Conservation (phyloP, 2,329 filamentous ascomycete genomes). For the Colletotrichum gigasporum region DNA sequence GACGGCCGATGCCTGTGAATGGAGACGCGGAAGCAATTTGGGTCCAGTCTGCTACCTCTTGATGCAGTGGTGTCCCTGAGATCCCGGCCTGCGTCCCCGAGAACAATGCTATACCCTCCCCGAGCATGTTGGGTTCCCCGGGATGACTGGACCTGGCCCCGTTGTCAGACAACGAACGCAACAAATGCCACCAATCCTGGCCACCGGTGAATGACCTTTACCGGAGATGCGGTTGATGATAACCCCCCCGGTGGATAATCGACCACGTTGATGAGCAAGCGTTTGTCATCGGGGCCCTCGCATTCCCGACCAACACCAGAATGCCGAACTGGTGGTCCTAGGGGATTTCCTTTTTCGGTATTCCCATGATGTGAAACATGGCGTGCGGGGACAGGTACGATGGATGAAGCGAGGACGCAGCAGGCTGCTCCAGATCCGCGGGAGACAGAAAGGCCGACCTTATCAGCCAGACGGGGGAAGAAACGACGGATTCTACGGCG, state of each 20-base stretch:
- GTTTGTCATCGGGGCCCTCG: background rate
- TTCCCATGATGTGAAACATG: slow-evolving; percentile 19
- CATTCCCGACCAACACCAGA: background rate
- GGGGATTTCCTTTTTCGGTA: background rate
- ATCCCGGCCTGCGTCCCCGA: too few relatives aligned
- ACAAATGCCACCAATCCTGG: background rate
- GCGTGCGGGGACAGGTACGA: slow-evolving; percentile 8
- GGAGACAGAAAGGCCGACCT: background rate
- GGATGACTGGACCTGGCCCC: too few relatives aligned
- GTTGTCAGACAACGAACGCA: background rate
- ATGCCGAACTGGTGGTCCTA: background rate
- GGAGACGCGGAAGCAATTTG: background rate
- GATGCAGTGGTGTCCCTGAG: too few relatives aligned
- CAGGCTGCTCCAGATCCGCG: background rate
- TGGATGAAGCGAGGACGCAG: background rate
- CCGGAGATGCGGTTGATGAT: background rate
- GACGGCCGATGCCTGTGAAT: slow-evolving; percentile 9
- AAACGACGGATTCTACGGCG: background rate
- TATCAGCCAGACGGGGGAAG: background rate
- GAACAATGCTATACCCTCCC: too few relatives aligned
- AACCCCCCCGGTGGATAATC: background rate
- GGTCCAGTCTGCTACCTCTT: background rate
- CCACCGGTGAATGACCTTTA: background rate
- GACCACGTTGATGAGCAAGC: background rate
- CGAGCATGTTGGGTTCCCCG: too few relatives aligned